Evolutionary conservation across 257 asterid species (phyloP), one percentile per base, ranked within the genome.

Genomic region (Knoxia roxburghii): DNA sequence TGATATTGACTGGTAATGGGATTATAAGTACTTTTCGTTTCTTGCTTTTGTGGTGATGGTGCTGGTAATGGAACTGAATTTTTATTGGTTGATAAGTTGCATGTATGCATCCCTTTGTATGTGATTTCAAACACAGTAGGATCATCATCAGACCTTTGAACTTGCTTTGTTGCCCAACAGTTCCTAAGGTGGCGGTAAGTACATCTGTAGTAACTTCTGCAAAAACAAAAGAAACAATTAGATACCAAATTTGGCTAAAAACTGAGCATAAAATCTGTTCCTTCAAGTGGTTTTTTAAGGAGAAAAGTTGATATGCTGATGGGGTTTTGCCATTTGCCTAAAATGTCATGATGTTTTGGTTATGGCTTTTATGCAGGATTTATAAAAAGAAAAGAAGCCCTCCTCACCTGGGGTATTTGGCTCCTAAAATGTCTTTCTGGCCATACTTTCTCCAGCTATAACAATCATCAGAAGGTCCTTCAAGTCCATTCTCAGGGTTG

Each of bases 111-210:
- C 37, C 97, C 99, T 80, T 79, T 90, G 84, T 88, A 85, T 2
- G 92, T 86, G 84, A 94, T 67, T 35, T 94, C 96, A 29, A 94
- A 87, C 29, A 88, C 11, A 30, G 83, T 72, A 21, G 95, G 89
- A 65, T 94, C 97, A 15, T 85, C 90, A 67, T 90, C 96, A 12
- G 95, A 90, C 77, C 97, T 86, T 32, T 94, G 99, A 65, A 94
- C 96, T 79, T 94, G 97, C 79, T 88, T 94, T 13, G 90, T 88
- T 20, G 97, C 99, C 96, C 91, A 85, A 69, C 99, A 90, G 52
- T 87, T 81, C 35, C 76, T 77, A 6, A 76, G 74, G 15, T 29
- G 73, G 0, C 95, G 81, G 71, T 90, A 88, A 0, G 97, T 90
- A 64, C 99, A 93, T 71, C 97, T 78, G 77, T 93, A 93, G 54